Evolutionary conservation across 192 early-diverging fungal genomes (phyloP), one percentile per base, ranked within the genome.

Genomic region (Backusella tarrabulga): DNA sequence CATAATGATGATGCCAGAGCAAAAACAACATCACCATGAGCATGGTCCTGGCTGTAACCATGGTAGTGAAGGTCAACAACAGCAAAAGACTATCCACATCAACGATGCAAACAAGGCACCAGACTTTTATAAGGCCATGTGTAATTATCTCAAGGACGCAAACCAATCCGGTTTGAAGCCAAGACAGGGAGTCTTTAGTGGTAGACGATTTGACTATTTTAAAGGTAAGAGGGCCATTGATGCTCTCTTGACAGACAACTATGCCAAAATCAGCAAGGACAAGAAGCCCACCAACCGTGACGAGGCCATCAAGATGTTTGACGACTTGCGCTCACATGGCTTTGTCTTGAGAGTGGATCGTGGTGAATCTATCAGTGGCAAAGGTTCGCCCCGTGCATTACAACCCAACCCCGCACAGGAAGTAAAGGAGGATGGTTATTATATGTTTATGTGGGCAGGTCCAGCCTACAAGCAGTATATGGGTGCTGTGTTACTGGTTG

Each of bases 381-480:
- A 83, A 63, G 75, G 76, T 21, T 72, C 74, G 0, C 78, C 76
- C n/a, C 73, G 72, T 35, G 35, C 29, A 32, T 50, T 83, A 32
- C 73, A 75, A 52, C 63, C 68, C 12, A 63, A 35, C 34, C 77
- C 79, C 21, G 44, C 34, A 21, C 80, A 79, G 71, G 77, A 77
- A 29, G 66, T 80, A 15, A 79, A 79, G 23, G 94, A 95, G 69
- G 95, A 97, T 12, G 85, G 89, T 36, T 95, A 97, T 87, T 99
- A 93, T 80, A 91, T 94, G 50, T 98, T 95, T 96, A 82, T 96
- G 5, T 98, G 97, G 81, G 94, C 97, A 83, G 95, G 93, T 36
- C 93, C 95, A n/a, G 94, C 94, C 86, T 76, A 92, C 73, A 86
- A 88, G 83, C 85, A 88, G 5, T 91, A 92, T 66, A 84, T 97